Base-by-base conservation (phyloP, 305 asterid genomes). In the Solanum hybrid region DNA sequence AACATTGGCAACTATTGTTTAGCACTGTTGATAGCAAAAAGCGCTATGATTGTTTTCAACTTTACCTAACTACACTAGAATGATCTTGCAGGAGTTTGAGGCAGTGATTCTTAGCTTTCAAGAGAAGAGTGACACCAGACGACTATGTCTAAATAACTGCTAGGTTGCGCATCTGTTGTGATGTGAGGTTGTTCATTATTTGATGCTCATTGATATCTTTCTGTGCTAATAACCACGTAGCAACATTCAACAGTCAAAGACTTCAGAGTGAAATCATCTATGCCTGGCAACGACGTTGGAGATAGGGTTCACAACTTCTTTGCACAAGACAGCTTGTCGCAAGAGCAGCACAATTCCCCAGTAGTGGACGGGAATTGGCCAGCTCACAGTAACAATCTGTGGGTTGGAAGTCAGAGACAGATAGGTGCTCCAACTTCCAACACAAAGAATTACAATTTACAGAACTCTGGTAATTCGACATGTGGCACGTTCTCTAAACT, bases 271-370 rank as follows among this genome's bases (percentile, higher is more conserved):
- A 84, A 89, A 91, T 92, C 94, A 96, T 95, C 99, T 92, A 97
- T 97, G 99, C 99, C 99, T 96, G 99, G 99, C 90, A 95, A 95
- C 95, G 98, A 94, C 90, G 92, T 91, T 89, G 98, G 98, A 89
- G 99, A 96, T 88, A 94, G 98, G 96, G 98, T 96, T 92, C 99
- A 96, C 97, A 97, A 97, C 93, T 96, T 97, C 92, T 97, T 96
- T 91, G 97, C 97, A 1, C 99, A 94, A 93, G 98, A 95, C 90
- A 94, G 93, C 92, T 88, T 93, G 81, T 93, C 92, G 8, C 98
- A 92, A 92, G 98, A 94, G 90, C 98, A 92, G 92, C 94, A 94
- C 90, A 93, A 92, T 72, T 92, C 96, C 88, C 94, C 93, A 86
- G 93, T 92, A 88, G 88, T 90, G 90, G 98, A 95, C 37, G 96